Base-by-base conservation (phyloP, 768 basidiomycete species). In the Mycena chlorophos region DNA sequence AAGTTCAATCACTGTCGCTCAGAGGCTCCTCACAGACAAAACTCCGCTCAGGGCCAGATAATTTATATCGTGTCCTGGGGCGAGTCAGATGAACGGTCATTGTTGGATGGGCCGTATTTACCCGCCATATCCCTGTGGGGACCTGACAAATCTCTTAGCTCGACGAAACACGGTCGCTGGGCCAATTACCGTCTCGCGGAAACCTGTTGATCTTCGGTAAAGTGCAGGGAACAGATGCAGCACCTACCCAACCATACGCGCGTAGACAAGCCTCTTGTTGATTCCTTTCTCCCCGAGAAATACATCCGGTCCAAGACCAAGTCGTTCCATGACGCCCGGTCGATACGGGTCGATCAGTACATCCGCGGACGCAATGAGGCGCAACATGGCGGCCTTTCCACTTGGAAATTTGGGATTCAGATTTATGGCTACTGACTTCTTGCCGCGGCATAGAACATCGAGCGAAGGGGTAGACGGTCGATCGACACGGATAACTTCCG, bases 311-410 rank as follows among this genome's bases (percentile, higher is more conserved):
- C 88, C 91, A 17, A 94, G 73, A 2, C 87, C 87, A 27, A 91
- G 73, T 56, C 80, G 78, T 65, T 94, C 91, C 72, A 93, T 76
- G 2, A 92, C 89, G 1, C 91, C 91, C 48, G 91, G 89, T 45
- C 91, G 76, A 68, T 88, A 94, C 1, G 91, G 85, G 66, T 94
- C 91, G 63, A 94, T 89, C 42, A 93, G 72, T 16, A 93, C 78
- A 68, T 94, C 91, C n/a, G 89, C 87, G 30, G 76, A 69, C 26
- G 73, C 67, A 22, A 92, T 80, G 55, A 94, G 74, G 42, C 74
- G 79, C 66, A 77, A 78, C 52, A 87, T 65, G 19, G 84, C 66
- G 19, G 77, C 78, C 39, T 80, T 68, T 28, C 91, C 91, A 26
- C 75, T 77, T 10, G 75, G 68, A 6, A 75, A 67, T 73, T 92